A percentile compares a stretch with the other conserved stretches of the same genome.
phyloP scores from a whole-genome alignment of 1,139 yeast species.

The Lodderomyces beijingensis region DNA sequence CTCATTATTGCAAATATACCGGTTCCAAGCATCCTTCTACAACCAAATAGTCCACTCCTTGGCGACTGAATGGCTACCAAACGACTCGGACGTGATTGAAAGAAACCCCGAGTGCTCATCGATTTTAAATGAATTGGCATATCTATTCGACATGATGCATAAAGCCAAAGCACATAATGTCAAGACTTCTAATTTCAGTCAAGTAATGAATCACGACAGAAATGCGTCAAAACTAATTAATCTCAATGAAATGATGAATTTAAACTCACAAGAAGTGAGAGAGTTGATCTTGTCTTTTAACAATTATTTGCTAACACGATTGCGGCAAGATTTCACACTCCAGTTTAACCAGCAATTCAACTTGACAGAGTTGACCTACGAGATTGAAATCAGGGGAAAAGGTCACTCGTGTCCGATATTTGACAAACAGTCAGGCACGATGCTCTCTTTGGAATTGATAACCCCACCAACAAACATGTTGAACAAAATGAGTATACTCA shows the following conservation, averaged over 20 bases:
- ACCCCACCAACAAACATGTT: slow-evolving; percentile 28
- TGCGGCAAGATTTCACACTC: slow-evolving; percentile 44
- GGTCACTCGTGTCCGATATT: slow-evolving; percentile 30
- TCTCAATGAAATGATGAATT: slow-evolving; percentile 40
- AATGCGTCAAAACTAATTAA: slow-evolving; percentile 49
- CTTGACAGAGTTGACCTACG: slow-evolving; percentile 26
- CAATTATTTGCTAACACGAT: slow-evolving; percentile 50
- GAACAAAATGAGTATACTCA: slow-evolving; percentile 23
- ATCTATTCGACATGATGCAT: slow-evolving; percentile 84
- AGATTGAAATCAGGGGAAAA: slow-evolving; percentile 34
- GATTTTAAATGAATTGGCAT: slow-evolving; percentile 77
- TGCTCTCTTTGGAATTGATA: slow-evolving; percentile 27
- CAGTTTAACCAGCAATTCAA: slow-evolving; percentile 16
- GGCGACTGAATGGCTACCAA: slow-evolving; percentile 55
- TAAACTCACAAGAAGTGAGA: slow-evolving; percentile 33
- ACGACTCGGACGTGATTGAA: slow-evolving; percentile 25
- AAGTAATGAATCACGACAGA: slow-evolving; percentile 44
- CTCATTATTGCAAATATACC: slow-evolving; percentile 73
- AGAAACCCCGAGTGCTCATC: slow-evolving; percentile 45
- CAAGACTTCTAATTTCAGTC: slow-evolving; percentile 69
- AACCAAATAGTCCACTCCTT: slow-evolving; percentile 57
- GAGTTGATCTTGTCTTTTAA: slow-evolving; percentile 52
- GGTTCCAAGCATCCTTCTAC: slow-evolving; percentile 71
- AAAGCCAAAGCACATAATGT: slow-evolving; percentile 71
- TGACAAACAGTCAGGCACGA: slow-evolving; percentile 22